Evolutionary conservation across 2,329 filamentous ascomycete genomes (phyloP), one percentile per base, ranked within the genome.

Genomic region (Scorias spongiosa): DNA sequence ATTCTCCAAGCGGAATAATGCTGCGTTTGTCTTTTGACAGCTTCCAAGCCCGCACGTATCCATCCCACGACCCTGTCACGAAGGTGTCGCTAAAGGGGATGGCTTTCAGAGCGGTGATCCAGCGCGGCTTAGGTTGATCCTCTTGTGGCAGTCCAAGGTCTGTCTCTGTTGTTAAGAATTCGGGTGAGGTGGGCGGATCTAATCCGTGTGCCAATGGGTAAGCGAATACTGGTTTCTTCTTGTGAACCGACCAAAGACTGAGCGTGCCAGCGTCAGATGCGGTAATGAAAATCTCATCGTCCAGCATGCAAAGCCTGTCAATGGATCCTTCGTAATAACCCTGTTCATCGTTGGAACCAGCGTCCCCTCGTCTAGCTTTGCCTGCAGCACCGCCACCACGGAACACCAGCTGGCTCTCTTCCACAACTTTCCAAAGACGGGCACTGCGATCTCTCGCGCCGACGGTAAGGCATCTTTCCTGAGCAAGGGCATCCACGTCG

Each of bases 351-450:
- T 46, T 30, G 28, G 36, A n/a, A 30, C 54, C 43, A 60, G 66
- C 39, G 61, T 65, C 38, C 18, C 71, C 30, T 54, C 57, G 20
- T 71, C 68, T 55, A 51, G 39, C 52, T 54, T 37, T 51, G 51
- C 11, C 30, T 43, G 37, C 47, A 28, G 55, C 56, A 41, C 79
- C 82, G 49, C 87, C 86, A 46, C 88, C 89, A 40, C 89, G 81
- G 64, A 96, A 98, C 2, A 96, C 88, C 6, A 98, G 75, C 61
- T 98, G 91, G 1, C 83, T 85, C 66, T 98, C 89, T 55, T 98
- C 91, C 4, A 85, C 78, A 1, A 98, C 88, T 64, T 95, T 95
- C 91, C 91, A 98, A 53, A 94, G 66, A 46, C 91, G 75, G 34
- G 89, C 91, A 2, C 88, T 95, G 45, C 89, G 80, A 62, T 98